Evolutionary conservation across 176 grass and related monocot genomes (phyloP), one percentile per base, ranked within the genome.

Genomic region (Areca catechu): DNA sequence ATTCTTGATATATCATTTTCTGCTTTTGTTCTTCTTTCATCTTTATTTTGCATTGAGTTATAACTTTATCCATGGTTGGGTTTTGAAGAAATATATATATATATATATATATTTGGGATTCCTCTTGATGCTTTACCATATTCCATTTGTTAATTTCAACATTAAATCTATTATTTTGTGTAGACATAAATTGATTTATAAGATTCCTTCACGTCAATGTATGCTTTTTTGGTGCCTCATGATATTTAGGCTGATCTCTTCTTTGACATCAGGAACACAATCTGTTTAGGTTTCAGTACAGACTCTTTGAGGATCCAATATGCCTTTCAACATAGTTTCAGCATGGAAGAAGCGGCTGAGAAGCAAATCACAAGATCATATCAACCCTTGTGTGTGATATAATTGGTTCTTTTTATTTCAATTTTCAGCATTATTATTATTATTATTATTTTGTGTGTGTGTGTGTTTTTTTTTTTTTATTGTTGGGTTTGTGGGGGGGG

Each of bases 321-420:
- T 98, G 88, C 79, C 66, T 59, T 92, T 98, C 71, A 98, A 83
- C 71, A 92, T 89, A 60, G 93, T 98, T 60, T 85, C 84, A 10
- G 84, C 93, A 23, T 98, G 93, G 93, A 98, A 83, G 84, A 98
- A 92, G 54, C 80, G 84, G 59, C 82, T 84, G 67, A 85, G 93
- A 65, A 98, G 87, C 81, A 92, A 75, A 62, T 98, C 93, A 3
- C 72, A 85, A 0, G 93, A 98, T 62, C 84, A 98, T 58, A 34
- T 89, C 6, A 85, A 92, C 74, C 93, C 87, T 7, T 98, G 93
- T 98, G 71, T 69, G 88, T 74, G 61, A 65, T 62, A 14, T 68
- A 24, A 24, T 65, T 25, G 69, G 51, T n/a, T 74, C 9, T 3
- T 76, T 6, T 57, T 0, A 18, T 37, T 20, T 20, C 19, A 30